Evolutionary conservation across 2,329 filamentous ascomycete species (phyloP), one percentile per base, ranked within the genome.

Genomic region (Fusarium stilboides): DNA sequence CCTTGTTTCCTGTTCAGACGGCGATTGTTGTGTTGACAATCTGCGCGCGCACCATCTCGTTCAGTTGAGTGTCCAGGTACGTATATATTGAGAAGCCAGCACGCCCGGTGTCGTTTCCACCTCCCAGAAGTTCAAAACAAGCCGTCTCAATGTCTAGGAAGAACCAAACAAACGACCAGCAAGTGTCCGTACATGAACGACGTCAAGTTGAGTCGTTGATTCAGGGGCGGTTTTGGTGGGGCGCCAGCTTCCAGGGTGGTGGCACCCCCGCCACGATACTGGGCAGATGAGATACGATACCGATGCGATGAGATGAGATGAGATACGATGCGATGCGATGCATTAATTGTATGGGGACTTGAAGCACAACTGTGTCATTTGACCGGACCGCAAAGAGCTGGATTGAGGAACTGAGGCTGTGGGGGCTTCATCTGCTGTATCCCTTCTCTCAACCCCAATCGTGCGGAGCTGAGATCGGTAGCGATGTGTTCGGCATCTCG

Each of bases 271-370:
- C 64, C 50, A 66, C 57, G 61, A 66, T 72, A 49, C 55, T 65
- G 55, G 59, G 62, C 54, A 73, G 68, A 74, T 73, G 63, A 62
- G 69, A 74, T 74, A 39, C 63, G 67, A 72, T 63, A 47, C 58
- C 28, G 28, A 31, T 31, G 28, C 12, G 69, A 73, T 70, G 62
- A 43, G 70, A 73, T 73, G 44, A 39, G 57, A 63, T 64, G 26
- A 43, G 59, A 62, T 62, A 31, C 14, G 57, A 62, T 62, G 22
- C 26, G 58, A 63, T 63, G 22, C 22, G 22, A 24, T 24, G 26
- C 13, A 39, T 19, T 44, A 10, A 19, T 45, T 34, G 14, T 24
- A 6, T 44, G 20, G 13, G 19, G 33, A 19, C 14, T 17, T 17
- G 15, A 45, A 36, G 31, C 34, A n/a, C 12, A 15, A 36, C 28